A percentile compares a stretch with the other conserved stretches of the same genome.
Evolutionary conservation across 2,329 filamentous ascomycete genomes (phyloP).

Genomic region (Sarocladium strictum): DNA sequence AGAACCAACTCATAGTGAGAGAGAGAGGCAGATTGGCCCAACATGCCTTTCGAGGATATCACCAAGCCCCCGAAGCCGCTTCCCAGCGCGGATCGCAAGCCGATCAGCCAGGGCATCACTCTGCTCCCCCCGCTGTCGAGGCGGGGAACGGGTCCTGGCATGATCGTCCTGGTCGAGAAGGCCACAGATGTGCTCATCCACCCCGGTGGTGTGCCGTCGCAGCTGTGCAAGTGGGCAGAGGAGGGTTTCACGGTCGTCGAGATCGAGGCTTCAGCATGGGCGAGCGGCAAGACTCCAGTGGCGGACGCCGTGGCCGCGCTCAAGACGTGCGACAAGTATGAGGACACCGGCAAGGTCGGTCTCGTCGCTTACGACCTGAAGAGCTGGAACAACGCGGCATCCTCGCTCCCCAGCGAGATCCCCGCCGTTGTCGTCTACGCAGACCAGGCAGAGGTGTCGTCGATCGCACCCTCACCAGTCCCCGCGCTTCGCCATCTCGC

Average conservation of each 20-base stretch:
- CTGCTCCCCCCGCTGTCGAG: constrained; percentile 28
- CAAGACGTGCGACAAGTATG: constrained; percentile 21
- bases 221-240: constrained; percentile 63
- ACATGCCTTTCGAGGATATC: constrained; percentile 20
- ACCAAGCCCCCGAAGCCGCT: constrained; percentile 20
- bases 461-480: constrained; percentile 4
- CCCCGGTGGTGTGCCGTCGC: constrained; percentile 39
- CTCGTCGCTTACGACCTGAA: constrained; percentile 18
- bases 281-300: constrained; percentile 12
- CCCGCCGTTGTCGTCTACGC: constrained; percentile 19
- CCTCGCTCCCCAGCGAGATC: constrained; percentile 11
- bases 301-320: constrained; percentile 16
- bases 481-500: constrained; percentile 4
- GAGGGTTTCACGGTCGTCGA: constrained; percentile 60
- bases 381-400: constrained; percentile 17
- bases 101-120: constrained; percentile 16
- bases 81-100: constrained; percentile 16
- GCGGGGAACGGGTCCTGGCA: constrained; percentile 29
- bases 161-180: constrained; percentile 24
- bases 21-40: background rate
- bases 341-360: constrained; percentile 32
- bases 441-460: constrained; percentile 3
- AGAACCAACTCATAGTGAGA: too few species aligned
- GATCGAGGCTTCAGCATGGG: constrained; percentile 28
- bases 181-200: constrained; percentile 16